Percentiles rank a stretch among this genome's conserved stretches.
Evolutionary conservation across 306 rosid genomes (phyloP).

Genomic region (Arachis stenosperma): DNA sequence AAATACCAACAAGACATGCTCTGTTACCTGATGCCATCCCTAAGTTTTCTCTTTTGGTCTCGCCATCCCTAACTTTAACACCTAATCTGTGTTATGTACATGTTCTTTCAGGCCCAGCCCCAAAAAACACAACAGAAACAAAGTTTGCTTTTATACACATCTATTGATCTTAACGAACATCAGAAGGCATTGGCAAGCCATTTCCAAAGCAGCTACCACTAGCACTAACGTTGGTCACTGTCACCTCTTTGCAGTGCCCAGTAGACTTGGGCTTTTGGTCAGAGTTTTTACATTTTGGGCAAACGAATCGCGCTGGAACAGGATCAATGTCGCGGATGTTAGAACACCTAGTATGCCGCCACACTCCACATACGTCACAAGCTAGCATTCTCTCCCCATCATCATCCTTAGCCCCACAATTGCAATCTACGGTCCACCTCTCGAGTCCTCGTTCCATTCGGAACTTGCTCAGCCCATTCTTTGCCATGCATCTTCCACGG

Average conservation of each 20-base stretch:
- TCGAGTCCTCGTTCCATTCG: constrained; percentile 92
- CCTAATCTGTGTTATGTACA: constrained; percentile 53
- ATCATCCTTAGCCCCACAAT: constrained; percentile 90
- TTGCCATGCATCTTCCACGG: constrained; percentile 73
- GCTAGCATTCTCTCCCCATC: constrained; percentile 99
- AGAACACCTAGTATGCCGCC: constrained; percentile 90
- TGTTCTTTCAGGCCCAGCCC: constrained; percentile 42
- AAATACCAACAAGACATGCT: constrained; percentile 42
- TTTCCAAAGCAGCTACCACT: constrained; percentile 48
- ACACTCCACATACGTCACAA: constrained; percentile 82
- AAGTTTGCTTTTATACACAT: constrained; percentile 22
- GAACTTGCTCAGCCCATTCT: constrained; percentile 66
- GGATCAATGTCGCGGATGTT: constrained; percentile 67
- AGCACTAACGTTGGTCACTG: constrained; percentile 47
- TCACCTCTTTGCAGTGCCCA: constrained; percentile 61
- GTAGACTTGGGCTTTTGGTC: constrained; percentile 37
- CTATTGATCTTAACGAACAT: constrained; percentile 44
- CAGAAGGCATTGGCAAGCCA: constrained; percentile 48
- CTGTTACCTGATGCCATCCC: constrained; percentile 22
- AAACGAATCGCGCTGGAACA: constrained; percentile 76
- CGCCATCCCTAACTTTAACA: constrained; percentile 17
- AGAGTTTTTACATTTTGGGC: constrained; percentile 60
- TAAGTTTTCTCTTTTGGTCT: not conserved
- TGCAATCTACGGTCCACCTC: constrained; percentile 95
- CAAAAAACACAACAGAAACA: constrained; percentile 14